Evolutionary conservation across 176 grass and related monocot genomes (phyloP).

Genomic region (Guadua angustifolia): DNA sequence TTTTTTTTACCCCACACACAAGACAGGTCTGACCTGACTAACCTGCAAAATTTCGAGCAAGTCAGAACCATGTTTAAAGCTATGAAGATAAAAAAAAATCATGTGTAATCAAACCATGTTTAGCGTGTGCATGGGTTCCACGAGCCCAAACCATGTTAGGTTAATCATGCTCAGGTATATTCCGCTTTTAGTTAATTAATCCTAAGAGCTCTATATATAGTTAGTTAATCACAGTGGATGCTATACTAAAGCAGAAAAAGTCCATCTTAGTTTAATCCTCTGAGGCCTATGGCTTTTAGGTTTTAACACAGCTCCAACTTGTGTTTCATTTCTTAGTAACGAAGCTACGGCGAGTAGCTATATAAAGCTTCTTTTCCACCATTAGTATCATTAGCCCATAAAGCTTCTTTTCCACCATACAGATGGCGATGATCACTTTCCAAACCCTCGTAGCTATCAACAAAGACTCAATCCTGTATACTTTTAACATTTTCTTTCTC

Average conservation of each 20-base stretch:
- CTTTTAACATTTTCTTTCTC: background rate
- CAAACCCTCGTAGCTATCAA: background rate
- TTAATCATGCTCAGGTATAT: conserved; percentile 6
- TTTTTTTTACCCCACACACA: background rate
- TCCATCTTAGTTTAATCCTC: conserved; percentile 18
- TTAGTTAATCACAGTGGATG: background rate
- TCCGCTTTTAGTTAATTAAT: conserved; percentile 29
- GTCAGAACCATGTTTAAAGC: conserved; percentile 24
- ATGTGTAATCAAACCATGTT: conserved; percentile 33
- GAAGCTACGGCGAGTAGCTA: conserved; percentile 34
- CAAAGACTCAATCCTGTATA: background rate
- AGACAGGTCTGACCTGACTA: background rate
- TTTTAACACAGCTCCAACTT: conserved; percentile 1
- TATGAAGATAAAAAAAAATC: background rate
- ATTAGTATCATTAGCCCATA: background rate
- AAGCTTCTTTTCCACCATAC: background rate
- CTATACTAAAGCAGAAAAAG: background rate
- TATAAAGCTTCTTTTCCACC: background rate
- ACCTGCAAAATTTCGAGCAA: background rate
- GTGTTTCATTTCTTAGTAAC: conserved; percentile 47
- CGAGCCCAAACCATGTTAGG: conserved; percentile 11
- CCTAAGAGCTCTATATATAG: background rate
- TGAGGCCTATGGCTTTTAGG: conserved; percentile 16
- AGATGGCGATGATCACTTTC: background rate
- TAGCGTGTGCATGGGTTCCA: conserved; percentile 35